These are phyloP conservation scores for Nakazawaea wyomingensis DNA, from an alignment of 805 yeast species.

Conservation along the genomic window DNA sequence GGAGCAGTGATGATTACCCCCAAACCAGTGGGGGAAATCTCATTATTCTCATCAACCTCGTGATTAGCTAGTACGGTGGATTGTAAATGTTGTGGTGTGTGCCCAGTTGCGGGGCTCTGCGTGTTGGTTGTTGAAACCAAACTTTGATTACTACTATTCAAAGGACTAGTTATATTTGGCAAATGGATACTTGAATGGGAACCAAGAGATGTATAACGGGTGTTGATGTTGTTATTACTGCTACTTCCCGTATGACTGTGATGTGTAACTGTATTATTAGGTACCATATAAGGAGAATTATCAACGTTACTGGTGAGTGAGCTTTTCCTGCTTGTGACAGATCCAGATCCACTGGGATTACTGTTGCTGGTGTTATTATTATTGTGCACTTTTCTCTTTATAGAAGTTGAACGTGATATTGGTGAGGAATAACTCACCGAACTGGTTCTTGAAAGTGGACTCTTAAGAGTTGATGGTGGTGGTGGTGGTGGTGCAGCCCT, in stretches of 20 bases:
- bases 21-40: not conserved
- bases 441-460: not conserved
- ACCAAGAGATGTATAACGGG: not conserved
- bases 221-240: not conserved
- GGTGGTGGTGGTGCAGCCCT: not conserved
- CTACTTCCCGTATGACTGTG: not conserved
- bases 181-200: conserved; percentile 6
- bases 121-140: not conserved
- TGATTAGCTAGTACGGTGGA: not conserved
- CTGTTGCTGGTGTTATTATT: not conserved
- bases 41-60: not conserved
- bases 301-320: not conserved
- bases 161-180: not conserved
- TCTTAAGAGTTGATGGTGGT: not conserved
- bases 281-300: conserved; percentile 3
- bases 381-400: not conserved
- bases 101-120: not conserved
- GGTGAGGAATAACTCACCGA: not conserved
- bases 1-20: not conserved
- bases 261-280: not conserved
- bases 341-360: not conserved
- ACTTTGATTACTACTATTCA: not conserved
- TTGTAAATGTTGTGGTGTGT: not conserved
- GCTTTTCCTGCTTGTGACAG: not conserved
- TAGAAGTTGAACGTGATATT: not conserved